These are phyloP conservation scores for Magnusiomyces suaveolens DNA, from an alignment of 1,139 yeast species.

Conservation along the genomic window DNA sequence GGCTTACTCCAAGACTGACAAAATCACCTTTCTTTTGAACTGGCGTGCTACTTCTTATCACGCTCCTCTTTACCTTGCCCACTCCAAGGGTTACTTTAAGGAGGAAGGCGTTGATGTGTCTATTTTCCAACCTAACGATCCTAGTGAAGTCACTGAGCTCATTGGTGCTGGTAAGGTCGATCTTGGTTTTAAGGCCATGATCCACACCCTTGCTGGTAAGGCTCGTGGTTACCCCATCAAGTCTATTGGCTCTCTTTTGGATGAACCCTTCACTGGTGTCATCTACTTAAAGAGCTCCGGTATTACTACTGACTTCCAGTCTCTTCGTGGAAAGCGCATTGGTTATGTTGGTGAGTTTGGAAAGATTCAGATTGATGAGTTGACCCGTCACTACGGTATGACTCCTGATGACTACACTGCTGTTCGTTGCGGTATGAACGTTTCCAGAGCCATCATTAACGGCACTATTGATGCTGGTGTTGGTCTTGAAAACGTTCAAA, in stretches of 20 bases:
- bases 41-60: slow-evolving; percentile 55
- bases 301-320: slow-evolving; percentile 42
- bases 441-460: slow-evolving; percentile 34
- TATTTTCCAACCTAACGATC: slow-evolving; percentile 48
- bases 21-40: slow-evolving; percentile 45
- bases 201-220: slow-evolving; percentile 48
- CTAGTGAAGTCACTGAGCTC: slow-evolving; percentile 50
- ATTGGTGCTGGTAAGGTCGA: slow-evolving; percentile 50
- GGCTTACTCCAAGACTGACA: slow-evolving; percentile 32
- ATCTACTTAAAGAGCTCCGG: slow-evolving; percentile 45
- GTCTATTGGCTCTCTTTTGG: slow-evolving; percentile 46
- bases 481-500: slow-evolving; percentile 47
- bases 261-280: slow-evolving; percentile 51
- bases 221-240: slow-evolving; percentile 52
- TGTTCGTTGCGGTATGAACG: slow-evolving; percentile 55
- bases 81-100: slow-evolving; percentile 42
- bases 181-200: slow-evolving; percentile 55
- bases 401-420: slow-evolving; percentile 48
- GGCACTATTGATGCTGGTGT: slow-evolving; percentile 51
- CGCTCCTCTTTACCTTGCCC: slow-evolving; percentile 45
- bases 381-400: slow-evolving; percentile 48
- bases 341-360: slow-evolving; percentile 56
- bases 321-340: slow-evolving; percentile 45
- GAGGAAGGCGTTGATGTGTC: slow-evolving; percentile 46
- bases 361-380: slow-evolving; percentile 48